Evolutionary conservation across 2,329 filamentous ascomycete species (phyloP).

Genomic region (Cyclaneusma minus): DNA sequence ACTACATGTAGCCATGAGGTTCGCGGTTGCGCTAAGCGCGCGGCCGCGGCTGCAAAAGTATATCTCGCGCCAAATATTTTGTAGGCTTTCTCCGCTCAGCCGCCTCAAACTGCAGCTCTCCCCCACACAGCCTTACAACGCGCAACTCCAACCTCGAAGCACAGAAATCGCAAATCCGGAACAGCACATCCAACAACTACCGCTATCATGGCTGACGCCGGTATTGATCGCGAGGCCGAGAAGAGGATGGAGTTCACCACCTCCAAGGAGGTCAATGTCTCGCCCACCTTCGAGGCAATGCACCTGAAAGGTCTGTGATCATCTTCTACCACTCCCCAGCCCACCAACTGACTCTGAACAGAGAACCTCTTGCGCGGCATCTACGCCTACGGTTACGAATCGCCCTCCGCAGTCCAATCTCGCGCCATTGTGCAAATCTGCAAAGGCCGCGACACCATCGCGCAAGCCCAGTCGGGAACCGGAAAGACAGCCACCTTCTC

Average conservation of each 20-base stretch:
- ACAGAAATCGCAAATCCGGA: conserved; percentile 1
- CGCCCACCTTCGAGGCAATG: conserved; percentile 91
- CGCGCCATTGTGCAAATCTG: conserved; percentile 97
- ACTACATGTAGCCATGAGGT: no score
- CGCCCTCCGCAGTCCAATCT: conserved; percentile 92
- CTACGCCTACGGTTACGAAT: conserved; percentile 97
- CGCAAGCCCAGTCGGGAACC: conserved; percentile 91
- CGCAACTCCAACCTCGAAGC: conserved; percentile 1
- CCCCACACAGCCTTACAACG: no score
- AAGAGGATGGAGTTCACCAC: conserved; percentile 97
- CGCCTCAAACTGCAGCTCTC: no score
- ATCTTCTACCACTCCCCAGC: conserved; percentile 2
- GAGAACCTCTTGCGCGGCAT: conserved; percentile 93
- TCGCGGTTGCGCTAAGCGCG: no score
- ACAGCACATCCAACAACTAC: conserved; percentile 3
- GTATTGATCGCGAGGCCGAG: conserved; percentile 81
- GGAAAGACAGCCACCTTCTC: conserved; percentile 96
- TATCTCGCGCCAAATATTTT: no score
- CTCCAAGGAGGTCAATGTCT: conserved; percentile 92
- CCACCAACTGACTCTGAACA: conserved; percentile 14
- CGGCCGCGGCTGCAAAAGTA: no score
- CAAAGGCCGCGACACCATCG: conserved; percentile 97
- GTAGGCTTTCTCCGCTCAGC: no score
- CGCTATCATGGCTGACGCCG: conserved; percentile 61
- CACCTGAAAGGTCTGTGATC: conserved; percentile 57